Evolutionary conservation across 75 land plant species (phyloP).

Genomic region (Isoetes taiwanensis): DNA sequence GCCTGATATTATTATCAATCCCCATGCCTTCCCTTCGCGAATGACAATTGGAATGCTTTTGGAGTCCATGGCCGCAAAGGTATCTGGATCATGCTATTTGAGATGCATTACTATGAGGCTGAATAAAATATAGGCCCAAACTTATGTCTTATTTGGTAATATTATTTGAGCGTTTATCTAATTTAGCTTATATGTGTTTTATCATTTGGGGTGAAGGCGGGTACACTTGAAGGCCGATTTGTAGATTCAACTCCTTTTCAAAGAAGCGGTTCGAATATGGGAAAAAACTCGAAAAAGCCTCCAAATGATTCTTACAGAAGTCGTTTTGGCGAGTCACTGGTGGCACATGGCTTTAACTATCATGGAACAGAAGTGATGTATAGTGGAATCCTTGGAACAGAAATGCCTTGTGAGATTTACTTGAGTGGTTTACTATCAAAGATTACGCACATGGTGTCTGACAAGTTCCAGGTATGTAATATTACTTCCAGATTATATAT

Average conservation of each 20-base stretch:
- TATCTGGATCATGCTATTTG: conserved; percentile 4
- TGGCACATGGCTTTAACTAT: conserved; percentile 64
- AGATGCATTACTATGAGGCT: too few relatives aligned
- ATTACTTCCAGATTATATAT: too few relatives aligned
- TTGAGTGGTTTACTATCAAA: conserved; percentile 89
- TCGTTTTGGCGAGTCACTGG: conserved; percentile 41
- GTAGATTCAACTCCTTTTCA: conserved; percentile 91
- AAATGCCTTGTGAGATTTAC: conserved; percentile 83
- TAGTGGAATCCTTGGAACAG: conserved; percentile 87
- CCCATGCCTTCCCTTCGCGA: conserved; percentile 97
- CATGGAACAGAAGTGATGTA: conserved; percentile 91
- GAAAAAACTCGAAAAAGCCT: background rate
- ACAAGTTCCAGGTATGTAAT: conserved; percentile 81
- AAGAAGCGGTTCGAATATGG: conserved; percentile 7
- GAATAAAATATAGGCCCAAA: too few relatives aligned
- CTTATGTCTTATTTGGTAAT: too few relatives aligned
- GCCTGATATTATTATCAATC: conserved; percentile 96
- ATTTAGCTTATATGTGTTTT: too few relatives aligned
- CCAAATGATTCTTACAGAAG: background rate
- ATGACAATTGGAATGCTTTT: conserved; percentile 99
- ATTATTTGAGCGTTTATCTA: too few relatives aligned
- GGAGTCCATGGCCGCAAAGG: conserved; percentile 99
- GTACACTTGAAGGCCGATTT: conserved; percentile 66
- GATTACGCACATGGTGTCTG: conserved; percentile 99
- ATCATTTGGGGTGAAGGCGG: conserved; percentile 44